Evolutionary conservation across 305 asterid species (phyloP).

Genomic region (Fraxinus greggii): DNA sequence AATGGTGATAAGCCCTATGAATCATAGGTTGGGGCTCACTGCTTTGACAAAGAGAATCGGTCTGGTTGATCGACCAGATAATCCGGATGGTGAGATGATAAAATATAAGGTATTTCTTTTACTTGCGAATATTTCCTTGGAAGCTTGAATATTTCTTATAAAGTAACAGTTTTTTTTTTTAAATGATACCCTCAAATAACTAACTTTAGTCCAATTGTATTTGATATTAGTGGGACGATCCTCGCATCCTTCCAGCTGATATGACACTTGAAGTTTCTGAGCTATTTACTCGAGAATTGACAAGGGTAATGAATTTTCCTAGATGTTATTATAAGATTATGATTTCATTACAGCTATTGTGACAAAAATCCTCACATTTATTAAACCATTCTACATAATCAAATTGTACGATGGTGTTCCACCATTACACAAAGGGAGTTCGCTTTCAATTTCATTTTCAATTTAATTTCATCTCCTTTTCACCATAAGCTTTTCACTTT

Average conservation of each 20-base stretch:
- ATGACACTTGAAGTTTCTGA: slow-evolving; percentile 94
- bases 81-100: slow-evolving; percentile 80
- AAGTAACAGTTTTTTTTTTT: slow-evolving; percentile 21
- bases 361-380: background rate
- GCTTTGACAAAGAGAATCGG: slow-evolving; percentile 83
- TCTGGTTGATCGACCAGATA: slow-evolving; percentile 69
- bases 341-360: background rate
- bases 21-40: slow-evolving; percentile 86
- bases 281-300: slow-evolving; percentile 86
- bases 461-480: background rate
- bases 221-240: slow-evolving; percentile 88
- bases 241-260: slow-evolving; percentile 74
- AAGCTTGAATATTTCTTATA: slow-evolving; percentile 13
- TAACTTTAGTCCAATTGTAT: slow-evolving; percentile 29
- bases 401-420: background rate
- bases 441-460: background rate
- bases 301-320: slow-evolving; percentile 61
- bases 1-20: slow-evolving; percentile 93
- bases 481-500: background rate
- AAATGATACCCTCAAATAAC: slow-evolving; percentile 10
- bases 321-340: slow-evolving; percentile 4
- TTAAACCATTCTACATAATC: background rate
- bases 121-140: background rate
- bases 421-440: background rate
- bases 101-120: slow-evolving; percentile 60